phyloP scores from a whole-genome alignment of 2,329 filamentous ascomycete species.

The Fusarium nelsonii region DNA sequence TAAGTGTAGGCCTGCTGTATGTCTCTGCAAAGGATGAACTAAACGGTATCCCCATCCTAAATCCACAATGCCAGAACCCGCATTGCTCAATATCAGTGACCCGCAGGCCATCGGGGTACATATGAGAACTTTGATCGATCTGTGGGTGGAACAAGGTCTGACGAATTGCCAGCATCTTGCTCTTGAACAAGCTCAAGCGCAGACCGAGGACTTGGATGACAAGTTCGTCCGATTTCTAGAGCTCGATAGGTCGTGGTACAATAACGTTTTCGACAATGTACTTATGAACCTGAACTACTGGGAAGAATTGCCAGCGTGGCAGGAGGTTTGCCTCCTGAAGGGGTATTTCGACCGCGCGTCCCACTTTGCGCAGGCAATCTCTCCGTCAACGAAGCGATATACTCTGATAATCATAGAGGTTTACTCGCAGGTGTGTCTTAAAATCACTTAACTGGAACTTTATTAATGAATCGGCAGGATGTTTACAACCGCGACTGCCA shows the following conservation, averaged over 20 bases:
- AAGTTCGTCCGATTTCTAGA: not conserved
- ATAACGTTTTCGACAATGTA: not conserved
- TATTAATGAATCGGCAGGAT: too few relatives aligned
- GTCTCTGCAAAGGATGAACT: too few relatives aligned
- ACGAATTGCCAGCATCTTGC: not conserved
- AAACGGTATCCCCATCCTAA: not conserved
- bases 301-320: conserved; percentile 2
- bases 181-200: not conserved
- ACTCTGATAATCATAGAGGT: not conserved
- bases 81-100: not conserved
- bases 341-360: not conserved
- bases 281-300: not conserved
- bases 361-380: not conserved
- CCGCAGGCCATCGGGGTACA: not conserved
- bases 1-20: too few relatives aligned
- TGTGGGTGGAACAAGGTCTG: not conserved
- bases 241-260: not conserved
- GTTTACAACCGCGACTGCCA: too few relatives aligned
- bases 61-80: not conserved
- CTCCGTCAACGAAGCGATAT: not conserved
- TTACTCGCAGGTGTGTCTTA: not conserved
- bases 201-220: not conserved
- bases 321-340: not conserved
- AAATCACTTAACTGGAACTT: too few relatives aligned
- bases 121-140: not conserved